Conservation (phyloP, 1,284 basidiomycete genomes). For the Malassezia japonica region DNA sequence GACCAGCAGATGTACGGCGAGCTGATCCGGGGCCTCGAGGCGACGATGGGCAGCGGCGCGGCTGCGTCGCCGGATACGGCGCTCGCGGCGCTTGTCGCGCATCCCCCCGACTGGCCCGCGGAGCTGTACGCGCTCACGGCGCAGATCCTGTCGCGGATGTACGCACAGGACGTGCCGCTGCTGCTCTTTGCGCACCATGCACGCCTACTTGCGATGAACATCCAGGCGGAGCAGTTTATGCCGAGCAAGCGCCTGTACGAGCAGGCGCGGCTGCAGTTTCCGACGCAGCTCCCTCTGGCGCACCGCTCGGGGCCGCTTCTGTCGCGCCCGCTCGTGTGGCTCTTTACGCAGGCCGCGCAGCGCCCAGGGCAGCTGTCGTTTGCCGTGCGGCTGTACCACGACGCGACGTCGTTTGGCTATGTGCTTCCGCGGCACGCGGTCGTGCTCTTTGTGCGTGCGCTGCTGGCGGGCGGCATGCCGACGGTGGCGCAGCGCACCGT, state of each 20-base stretch:
- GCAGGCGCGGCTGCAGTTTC: background rate
- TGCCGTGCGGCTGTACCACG: conserved; percentile 15
- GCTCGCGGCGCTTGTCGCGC: background rate
- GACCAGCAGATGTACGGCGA: conserved; percentile 18
- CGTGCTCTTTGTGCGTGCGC: background rate
- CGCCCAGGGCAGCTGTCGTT: background rate
- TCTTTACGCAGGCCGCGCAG: background rate
- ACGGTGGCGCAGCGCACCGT: conserved; percentile 9
- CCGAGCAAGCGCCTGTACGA: conserved; percentile 4
- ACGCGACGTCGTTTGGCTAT: conserved; percentile 4
- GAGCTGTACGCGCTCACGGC: background rate
- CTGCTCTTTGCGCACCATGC: background rate
- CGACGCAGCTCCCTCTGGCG: background rate
- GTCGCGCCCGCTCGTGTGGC: conserved; percentile 2
- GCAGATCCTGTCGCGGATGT: background rate
- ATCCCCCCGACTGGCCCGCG: background rate
- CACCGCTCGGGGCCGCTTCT: background rate
- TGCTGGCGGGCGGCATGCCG: background rate
- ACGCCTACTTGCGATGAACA: background rate
- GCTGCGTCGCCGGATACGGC: background rate
- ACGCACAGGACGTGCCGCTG: background rate
- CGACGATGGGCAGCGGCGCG: background rate
- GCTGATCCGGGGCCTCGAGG: conserved; percentile 8
- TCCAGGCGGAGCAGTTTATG: background rate
- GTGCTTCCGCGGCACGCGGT: background rate